Conservation (phyloP, 148 eudicot species). For the Heliosperma pusillum region DNA sequence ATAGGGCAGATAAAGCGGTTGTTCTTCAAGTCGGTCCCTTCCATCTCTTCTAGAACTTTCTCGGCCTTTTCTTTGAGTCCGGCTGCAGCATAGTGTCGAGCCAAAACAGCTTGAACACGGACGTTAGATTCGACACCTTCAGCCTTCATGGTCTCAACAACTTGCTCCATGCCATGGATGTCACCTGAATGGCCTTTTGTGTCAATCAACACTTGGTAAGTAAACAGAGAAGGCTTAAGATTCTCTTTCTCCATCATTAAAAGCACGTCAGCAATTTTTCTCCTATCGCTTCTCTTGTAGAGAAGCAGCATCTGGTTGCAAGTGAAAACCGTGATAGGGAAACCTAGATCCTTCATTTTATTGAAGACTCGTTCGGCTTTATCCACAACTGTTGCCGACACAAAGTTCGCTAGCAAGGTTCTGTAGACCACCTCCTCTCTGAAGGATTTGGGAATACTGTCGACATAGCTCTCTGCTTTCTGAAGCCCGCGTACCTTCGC, state of each 20-base stretch:
- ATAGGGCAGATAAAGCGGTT: conserved; percentile 32
- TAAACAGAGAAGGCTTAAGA: conserved; percentile 58
- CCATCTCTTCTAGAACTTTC: conserved; percentile 60
- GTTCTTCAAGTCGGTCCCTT: conserved; percentile 35
- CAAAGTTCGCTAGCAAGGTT: conserved; percentile 65
- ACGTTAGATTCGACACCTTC: conserved; percentile 52
- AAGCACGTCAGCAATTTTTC: conserved; percentile 76
- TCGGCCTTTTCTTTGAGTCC: conserved; percentile 72
- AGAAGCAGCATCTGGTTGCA: conserved; percentile 76
- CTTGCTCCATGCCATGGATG: conserved; percentile 78
- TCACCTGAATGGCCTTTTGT: conserved; percentile 70
- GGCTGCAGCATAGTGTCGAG: conserved; percentile 49
- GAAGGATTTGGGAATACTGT: conserved; percentile 49
- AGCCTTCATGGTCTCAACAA: conserved; percentile 80
- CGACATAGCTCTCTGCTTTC: conserved; percentile 58
- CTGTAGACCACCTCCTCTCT: conserved; percentile 61
- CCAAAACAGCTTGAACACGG: conserved; percentile 36
- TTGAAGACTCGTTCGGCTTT: conserved; percentile 80
- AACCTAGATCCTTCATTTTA: conserved; percentile 65
- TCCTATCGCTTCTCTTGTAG: conserved; percentile 66
- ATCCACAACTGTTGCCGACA: conserved; percentile 29
- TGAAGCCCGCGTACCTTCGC: conserved; percentile 62
- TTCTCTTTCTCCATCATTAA: conserved; percentile 80
- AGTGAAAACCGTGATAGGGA: conserved; percentile 46
- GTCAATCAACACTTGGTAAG: conserved; percentile 70